Base-by-base conservation (phyloP, 768 basidiomycete genomes). In the Rubroboletus pulcherrimus region DNA sequence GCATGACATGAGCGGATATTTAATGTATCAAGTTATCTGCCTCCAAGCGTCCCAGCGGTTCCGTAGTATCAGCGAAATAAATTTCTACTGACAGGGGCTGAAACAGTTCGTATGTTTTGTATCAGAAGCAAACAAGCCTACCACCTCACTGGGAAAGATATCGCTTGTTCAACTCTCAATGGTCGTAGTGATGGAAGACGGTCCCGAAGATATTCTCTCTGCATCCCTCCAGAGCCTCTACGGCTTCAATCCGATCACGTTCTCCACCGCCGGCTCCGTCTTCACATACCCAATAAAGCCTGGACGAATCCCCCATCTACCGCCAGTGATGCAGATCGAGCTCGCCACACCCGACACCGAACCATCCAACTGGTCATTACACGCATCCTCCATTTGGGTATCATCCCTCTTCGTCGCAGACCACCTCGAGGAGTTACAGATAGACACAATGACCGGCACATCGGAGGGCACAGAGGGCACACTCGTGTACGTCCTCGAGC, bases 381-480 rank as follows among this genome's bases (percentile, higher is more conserved):
- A 92, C 55, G 90, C 89, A 2, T 84, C 86, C 24, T 86, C 86
- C 15, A 82, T 91, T 63, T 92, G 88, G 90, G 72, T 77, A 7
- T 78, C 89, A 6, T 81, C 89, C 15, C 69, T 81, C 41, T 87
- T 82, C 71, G 68, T 90, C 42, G 85, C 85, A 44, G 82, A 89
- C 66, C 82, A 89, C 58, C 53, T 90, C 33, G 68, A 76, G 29
- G 77, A 79, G 34, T 64, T 87, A 4, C 60, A 65, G 38, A 64
- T 85, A 15, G 66, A 74, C 42, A 39, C 56, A 7, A 67, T 67
- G 60, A 35, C 69, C 4, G 11, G 11, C 39, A 5, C 21, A 21
- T 21, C 19, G 10, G 39, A 21, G 10, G 9, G 30, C 39, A 49
- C 49, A 14, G 11, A 39, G 49, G 58, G 14, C 29, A 49, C 66